Base-by-base conservation (phyloP, 345 rosid species). In the Rhodomyrtus tomentosa region DNA sequence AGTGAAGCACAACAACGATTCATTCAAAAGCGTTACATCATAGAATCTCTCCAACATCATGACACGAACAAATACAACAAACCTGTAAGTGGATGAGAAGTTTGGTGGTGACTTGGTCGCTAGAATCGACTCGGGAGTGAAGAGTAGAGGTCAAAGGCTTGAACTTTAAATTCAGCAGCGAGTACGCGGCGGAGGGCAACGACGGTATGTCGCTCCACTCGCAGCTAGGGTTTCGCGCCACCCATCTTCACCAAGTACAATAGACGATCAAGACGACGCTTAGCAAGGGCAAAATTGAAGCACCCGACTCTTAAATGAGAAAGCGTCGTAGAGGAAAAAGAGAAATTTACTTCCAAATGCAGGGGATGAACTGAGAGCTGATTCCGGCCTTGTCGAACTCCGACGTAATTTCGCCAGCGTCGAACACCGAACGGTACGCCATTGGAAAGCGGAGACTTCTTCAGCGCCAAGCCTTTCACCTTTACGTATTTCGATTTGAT, bases 11-110 rank as follows among this genome's bases (percentile, higher is more conserved):
- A 13, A 83, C 15, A 2, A 52, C 22, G n/a, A 45, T 5, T 18
- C 84, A 55, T 27, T 52, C 22, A 50, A 49, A 45, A 13, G 48
- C 49, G 83, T 42, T 22, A 25, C 38, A 54, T 0, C 0, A 83
- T 42, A 16, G 68, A 58, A n/a, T 52, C 81, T 56, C 45, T 54
- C 40, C 49, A 68, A 59, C 59, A 82, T 55, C 32, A 16, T 40
- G 59, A 0, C 5, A 53, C 50, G 10, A 29, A 40, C 10, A 85
- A 27, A 22, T 52, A 82, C 54, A 55, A 84, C 18, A 52, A 56
- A 95, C 99, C 98, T 92, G 98, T 84, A 97, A 93, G 88, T 86
- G 92, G 89, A 97, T 81, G 84, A 95, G 92, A 81, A 97, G 98
- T 36, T 95, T 97, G 85, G 92, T 91, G 89, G 99, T 95, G 89